These are phyloP conservation scores for Neurospora tetraspora DNA, from an alignment of 495 filamentous ascomycete genomes.

Conservation along the genomic window DNA sequence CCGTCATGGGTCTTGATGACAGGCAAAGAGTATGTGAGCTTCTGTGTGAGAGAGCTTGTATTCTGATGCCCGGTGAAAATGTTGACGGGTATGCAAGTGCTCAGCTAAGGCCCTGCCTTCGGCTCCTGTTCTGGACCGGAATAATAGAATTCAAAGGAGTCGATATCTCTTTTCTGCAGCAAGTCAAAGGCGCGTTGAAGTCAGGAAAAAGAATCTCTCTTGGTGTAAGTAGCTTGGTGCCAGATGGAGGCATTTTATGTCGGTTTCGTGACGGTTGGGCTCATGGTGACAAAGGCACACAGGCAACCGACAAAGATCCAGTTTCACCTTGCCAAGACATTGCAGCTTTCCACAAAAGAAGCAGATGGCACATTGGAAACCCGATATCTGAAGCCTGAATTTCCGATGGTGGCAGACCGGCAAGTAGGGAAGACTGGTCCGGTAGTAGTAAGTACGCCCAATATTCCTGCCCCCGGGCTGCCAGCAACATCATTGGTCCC, in stretches of 20 bases:
- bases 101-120: not conserved
- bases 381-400: not conserved
- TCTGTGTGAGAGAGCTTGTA: not conserved
- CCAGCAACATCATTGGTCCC: not conserved
- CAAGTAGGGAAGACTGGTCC: not conserved
- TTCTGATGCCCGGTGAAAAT: not conserved
- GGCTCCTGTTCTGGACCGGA: not conserved
- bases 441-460: not conserved
- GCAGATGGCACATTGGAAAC: not conserved
- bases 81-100: not conserved
- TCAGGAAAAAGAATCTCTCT: not conserved
- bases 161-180: not conserved
- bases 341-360: not conserved
- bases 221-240: not conserved
- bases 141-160: not conserved
- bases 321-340: not conserved
- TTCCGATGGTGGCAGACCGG: not conserved
- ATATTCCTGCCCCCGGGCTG: not conserved
- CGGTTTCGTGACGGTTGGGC: not conserved
- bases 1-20: not conserved
- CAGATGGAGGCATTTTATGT: not conserved
- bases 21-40: not conserved
- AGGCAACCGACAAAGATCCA: not conserved
- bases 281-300: not conserved
- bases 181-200: not conserved